Conservation (phyloP, 1,139 yeast species). For the Nakaseomyces delphensis region DNA sequence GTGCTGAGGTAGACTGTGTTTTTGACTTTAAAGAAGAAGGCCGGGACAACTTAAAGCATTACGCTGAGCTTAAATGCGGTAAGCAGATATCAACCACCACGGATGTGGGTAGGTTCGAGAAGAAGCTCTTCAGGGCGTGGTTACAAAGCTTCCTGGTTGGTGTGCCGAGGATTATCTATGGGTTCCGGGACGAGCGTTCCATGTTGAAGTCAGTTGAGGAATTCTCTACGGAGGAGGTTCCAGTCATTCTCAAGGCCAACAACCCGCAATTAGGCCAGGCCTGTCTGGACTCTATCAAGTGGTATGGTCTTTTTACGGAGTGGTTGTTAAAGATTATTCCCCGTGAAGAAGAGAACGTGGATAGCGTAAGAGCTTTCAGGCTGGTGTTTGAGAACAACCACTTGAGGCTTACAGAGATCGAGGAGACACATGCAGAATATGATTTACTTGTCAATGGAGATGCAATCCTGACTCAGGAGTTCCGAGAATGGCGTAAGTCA, state of each 20-base stretch:
- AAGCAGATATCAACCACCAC: constrained; percentile 39
- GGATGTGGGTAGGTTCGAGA: constrained; percentile 46
- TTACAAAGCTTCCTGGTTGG: constrained; percentile 90
- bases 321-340: constrained; percentile 61
- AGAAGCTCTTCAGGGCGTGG: constrained; percentile 73
- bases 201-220: constrained; percentile 61
- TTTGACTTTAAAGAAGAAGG: constrained; percentile 66
- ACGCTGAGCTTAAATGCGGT: constrained; percentile 77
- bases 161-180: constrained; percentile 66
- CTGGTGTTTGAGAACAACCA: constrained; percentile 37
- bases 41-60: constrained; percentile 52
- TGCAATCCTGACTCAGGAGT: constrained; percentile 43
- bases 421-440: constrained; percentile 28
- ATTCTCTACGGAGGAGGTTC: constrained; percentile 70
- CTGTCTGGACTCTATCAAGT: constrained; percentile 73
- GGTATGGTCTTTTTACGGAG: constrained; percentile 76
- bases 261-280: constrained; percentile 44
- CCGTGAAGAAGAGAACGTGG: constrained; percentile 32
- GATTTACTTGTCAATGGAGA: constrained; percentile 31
- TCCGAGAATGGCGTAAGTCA: constrained; percentile 51
- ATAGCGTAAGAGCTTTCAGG: constrained; percentile 38
- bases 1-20: constrained; percentile 88
- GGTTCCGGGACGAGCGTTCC: constrained; percentile 71
- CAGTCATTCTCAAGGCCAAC: constrained; percentile 40
- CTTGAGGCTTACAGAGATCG: constrained; percentile 36